Conservation (phyloP, 768 basidiomycete genomes). For the Podaxis rugospora region DNA sequence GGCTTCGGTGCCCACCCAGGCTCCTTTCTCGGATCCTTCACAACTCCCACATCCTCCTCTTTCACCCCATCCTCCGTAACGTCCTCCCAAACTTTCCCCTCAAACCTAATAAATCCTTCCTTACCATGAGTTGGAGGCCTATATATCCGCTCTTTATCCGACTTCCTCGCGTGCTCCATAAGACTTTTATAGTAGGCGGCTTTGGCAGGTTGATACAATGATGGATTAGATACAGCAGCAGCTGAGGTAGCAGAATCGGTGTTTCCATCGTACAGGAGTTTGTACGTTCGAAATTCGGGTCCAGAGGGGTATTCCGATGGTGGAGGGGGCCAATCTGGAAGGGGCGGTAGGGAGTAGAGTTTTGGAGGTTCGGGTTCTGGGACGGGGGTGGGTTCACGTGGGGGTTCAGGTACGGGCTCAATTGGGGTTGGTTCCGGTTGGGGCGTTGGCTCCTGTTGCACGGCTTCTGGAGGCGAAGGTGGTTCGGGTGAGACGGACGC, state of each 20-base stretch:
- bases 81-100: slow-evolving; percentile 50
- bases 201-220: slow-evolving; percentile 13
- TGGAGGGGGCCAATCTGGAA: slow-evolving; percentile 59
- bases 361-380: slow-evolving; percentile 15
- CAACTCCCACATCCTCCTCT: slow-evolving; percentile 31
- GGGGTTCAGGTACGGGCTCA: slow-evolving; percentile 5
- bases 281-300: slow-evolving; percentile 39
- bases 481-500: slow-evolving; percentile 26
- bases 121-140: slow-evolving; percentile 46
- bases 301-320: slow-evolving; percentile 38
- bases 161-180: slow-evolving; percentile 35
- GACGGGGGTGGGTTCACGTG: slow-evolving; percentile 1
- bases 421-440: slow-evolving; percentile 11
- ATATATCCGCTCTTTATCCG: slow-evolving; percentile 19
- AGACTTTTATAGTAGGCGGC: slow-evolving; percentile 30
- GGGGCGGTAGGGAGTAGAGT: slow-evolving; percentile 24
- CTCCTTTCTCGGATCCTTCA: slow-evolving; percentile 53
- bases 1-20: slow-evolving; percentile 24
- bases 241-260: slow-evolving; percentile 37
- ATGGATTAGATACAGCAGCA: slow-evolving; percentile 15
- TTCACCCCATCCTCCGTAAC: slow-evolving; percentile 20
- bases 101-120: slow-evolving; percentile 48
- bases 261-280: slow-evolving; percentile 59
- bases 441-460: slow-evolving; percentile 11
- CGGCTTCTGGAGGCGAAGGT: slow-evolving; percentile 12